Evolutionary conservation across 1,284 basidiomycete species (phyloP), one percentile per base, ranked within the genome.

Genomic region (Ceratobasidium sp.): DNA sequence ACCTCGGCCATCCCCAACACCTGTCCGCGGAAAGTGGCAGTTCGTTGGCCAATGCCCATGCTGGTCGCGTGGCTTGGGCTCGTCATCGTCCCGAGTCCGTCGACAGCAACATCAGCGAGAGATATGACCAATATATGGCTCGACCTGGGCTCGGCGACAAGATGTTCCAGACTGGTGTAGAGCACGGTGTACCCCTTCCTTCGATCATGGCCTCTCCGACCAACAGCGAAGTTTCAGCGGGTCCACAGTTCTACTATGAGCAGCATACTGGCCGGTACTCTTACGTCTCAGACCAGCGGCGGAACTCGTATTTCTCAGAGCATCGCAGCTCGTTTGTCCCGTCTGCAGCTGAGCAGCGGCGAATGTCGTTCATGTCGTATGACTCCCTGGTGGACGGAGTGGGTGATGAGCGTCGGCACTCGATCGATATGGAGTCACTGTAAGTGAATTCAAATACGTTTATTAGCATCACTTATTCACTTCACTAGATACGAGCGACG

Each of bases 81-180:
- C 86, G 86, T 54, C 92, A 91, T 80, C 86, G 85, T 15, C 87
- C 86, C n/a, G 88, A 91, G 19, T 93, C 92, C 0, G 81, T 86
- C 1, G 92, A 93, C 78, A 95, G 92, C 0, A 82, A 88, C 46
- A 83, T 87, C 79, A 95, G 92, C 76, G 89, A 90, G 71, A 88
- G 88, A 78, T 91, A 91, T 1, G 86, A 85, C 1, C 83, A 85
- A 78, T 86, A 87, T 11, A 82, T 93, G 2, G 90, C 86, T 1
- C 87, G 94, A 25, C 94, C 94, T 1, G 93, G 91, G 1, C 83
- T 96, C 1, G 94, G 95, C 0, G 95, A 95, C 81, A 94, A 95
- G 86, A 95, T 96, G 94, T 94, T 96, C 80, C 89, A 92, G 40
- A 88, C 86, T 22, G 85, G 85, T n/a, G 85, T 84, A 7, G 90